Percentiles rank a stretch among this genome's conserved stretches.
phyloP scores from a whole-genome alignment of 768 basidiomycete species.

The Phylloporus arenicola region DNA sequence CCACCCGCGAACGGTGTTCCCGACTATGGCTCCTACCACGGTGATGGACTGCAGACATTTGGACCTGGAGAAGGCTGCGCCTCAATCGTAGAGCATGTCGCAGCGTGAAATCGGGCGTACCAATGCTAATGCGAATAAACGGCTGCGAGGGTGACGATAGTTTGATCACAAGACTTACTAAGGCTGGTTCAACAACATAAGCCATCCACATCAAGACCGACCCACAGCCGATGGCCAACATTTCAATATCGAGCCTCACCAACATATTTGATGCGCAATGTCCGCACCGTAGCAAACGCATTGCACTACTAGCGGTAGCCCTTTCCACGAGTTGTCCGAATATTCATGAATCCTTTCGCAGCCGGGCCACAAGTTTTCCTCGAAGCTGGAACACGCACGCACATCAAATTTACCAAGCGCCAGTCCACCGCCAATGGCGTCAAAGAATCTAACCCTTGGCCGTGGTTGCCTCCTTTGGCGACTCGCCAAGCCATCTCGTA shows the following conservation, averaged over 20 bases:
- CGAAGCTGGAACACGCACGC: slow-evolving; percentile 7
- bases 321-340: slow-evolving; percentile 14
- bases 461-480: neutral
- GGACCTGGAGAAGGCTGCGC: neutral
- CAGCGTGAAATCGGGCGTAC: neutral
- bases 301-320: slow-evolving; percentile 5
- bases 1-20: slow-evolving; percentile 11
- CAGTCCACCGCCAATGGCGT: slow-evolving; percentile 2
- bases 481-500: neutral
- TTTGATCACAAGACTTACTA: slow-evolving; percentile 25
- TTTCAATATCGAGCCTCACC: neutral
- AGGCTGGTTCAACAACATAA: slow-evolving; percentile 8
- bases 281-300: slow-evolving; percentile 23
- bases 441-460: neutral
- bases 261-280: slow-evolving; percentile 19
- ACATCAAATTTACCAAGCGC: slow-evolving; percentile 5
- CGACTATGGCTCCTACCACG: slow-evolving; percentile 22
- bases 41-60: slow-evolving; percentile 18
- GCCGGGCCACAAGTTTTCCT: slow-evolving; percentile 26
- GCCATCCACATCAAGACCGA: slow-evolving; percentile 21
- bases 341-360: slow-evolving; percentile 12
- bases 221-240: slow-evolving; percentile 14
- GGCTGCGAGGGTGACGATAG: slow-evolving; percentile 10
- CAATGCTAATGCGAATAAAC: neutral
- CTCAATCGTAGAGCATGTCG: neutral